Percentiles rank a stretch among this genome's conserved stretches.
These are phyloP conservation scores for Candida incommunis DNA, from an alignment of 805 yeast species.

Conservation along the genomic window DNA sequence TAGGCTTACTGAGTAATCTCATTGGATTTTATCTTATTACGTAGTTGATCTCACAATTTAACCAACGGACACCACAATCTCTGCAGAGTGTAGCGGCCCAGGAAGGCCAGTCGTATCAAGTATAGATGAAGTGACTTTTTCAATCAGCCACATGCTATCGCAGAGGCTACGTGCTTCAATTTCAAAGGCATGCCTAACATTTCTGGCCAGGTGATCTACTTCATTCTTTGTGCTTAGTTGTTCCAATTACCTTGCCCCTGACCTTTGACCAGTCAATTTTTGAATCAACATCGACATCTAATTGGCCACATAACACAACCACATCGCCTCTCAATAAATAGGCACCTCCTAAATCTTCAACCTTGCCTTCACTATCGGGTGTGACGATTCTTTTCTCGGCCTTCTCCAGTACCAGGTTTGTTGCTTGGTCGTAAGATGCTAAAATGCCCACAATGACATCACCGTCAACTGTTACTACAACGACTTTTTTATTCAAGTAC, in stretches of 20 bases:
- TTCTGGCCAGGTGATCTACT: no score
- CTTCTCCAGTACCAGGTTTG: constrained; percentile 19
- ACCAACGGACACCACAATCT: no score
- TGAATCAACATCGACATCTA: constrained; percentile 19
- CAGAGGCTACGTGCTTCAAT: no score
- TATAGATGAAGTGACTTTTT: no score
- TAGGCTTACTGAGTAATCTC: no score
- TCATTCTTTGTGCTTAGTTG: constrained; percentile 2
- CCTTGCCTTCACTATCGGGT: constrained; percentile 13
- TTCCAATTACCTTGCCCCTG: constrained; percentile 10
- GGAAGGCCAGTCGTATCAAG: no score
- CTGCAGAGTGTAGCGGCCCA: no score
- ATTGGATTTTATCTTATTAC: no score
- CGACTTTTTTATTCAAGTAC: constrained; percentile 13
- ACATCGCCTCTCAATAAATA: constrained; percentile 23
- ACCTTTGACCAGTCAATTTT: constrained; percentile 22
- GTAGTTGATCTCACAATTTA: no score
- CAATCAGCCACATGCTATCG: no score
- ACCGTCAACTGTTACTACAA: constrained; percentile 24
- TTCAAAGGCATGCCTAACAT: no score
- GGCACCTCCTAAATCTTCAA: constrained; percentile 17
- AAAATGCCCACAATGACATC: constrained; percentile 18
- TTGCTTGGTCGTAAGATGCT: constrained; percentile 24
- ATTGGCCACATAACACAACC: constrained; percentile 20
- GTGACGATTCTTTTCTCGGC: constrained; percentile 17